Conservation (phyloP, 2,329 filamentous ascomycete species). For the Seiridium cupressi region DNA sequence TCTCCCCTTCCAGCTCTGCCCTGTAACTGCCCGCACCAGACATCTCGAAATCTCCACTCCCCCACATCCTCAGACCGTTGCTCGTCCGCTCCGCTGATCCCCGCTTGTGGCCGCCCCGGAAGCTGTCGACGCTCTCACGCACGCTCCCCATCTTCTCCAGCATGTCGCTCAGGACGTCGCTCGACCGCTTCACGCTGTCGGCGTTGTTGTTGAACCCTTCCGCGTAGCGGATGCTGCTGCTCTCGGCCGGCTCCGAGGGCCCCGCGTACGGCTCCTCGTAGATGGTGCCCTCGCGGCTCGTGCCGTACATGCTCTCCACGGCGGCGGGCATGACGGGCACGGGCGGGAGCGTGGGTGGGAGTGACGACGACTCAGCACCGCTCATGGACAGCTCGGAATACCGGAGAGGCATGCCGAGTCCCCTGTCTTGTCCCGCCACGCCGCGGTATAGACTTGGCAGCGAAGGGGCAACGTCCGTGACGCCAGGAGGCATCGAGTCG, state of each 20-base stretch:
- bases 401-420: background rate
- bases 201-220: background rate
- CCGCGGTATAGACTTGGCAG: background rate
- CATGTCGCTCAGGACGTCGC: constrained; percentile 8
- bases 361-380: background rate
- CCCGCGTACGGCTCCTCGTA: background rate
- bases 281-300: background rate
- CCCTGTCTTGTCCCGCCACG: no score
- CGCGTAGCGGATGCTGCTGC: no score
- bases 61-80: background rate
- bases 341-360: background rate
- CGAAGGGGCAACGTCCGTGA: background rate
- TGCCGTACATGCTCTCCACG: background rate
- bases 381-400: background rate
- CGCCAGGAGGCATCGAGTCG: background rate
- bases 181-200: background rate
- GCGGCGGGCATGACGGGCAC: background rate
- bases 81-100: background rate
- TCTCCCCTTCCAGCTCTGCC: background rate
- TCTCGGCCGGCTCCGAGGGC: no score
- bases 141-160: constrained; percentile 11
- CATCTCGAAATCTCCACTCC: no score
- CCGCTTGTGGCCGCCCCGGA: background rate
- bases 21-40: background rate
- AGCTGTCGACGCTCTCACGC: background rate